Conservation (phyloP, 2,329 filamentous ascomycete species). For the Colletotrichum euphorbiae region DNA sequence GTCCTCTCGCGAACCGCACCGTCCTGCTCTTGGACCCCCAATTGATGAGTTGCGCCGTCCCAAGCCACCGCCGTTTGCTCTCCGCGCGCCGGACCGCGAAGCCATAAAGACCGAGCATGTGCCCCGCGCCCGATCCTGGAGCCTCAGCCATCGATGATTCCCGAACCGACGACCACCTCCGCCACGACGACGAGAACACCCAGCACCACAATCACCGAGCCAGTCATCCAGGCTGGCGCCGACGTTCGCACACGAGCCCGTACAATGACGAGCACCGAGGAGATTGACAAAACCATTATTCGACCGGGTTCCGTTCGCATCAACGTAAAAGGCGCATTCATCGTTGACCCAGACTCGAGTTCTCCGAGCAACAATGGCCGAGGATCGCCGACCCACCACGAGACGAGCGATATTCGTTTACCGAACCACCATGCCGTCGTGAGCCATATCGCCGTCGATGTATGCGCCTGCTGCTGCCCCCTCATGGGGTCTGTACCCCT, state of each 20-base stretch:
- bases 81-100: slow-evolving; percentile 26
- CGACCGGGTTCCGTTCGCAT: slow-evolving; percentile 84
- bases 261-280: slow-evolving; percentile 62
- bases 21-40: slow-evolving; percentile 31
- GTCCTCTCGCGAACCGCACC: slow-evolving; percentile 12
- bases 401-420: slow-evolving; percentile 93
- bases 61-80: slow-evolving; percentile 28
- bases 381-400: slow-evolving; percentile 64
- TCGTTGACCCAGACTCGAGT: slow-evolving; percentile 82
- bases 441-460: slow-evolving; percentile 96
- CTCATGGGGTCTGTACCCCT: slow-evolving; percentile 42
- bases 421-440: slow-evolving; percentile 96
- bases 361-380: slow-evolving; percentile 62
- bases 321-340: slow-evolving; percentile 96
- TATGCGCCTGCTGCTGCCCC: slow-evolving; percentile 57
- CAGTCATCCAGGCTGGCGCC: slow-evolving; percentile 21
- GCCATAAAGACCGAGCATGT: slow-evolving; percentile 38
- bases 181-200: background rate
- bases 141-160: slow-evolving; percentile 33
- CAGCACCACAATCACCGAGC: slow-evolving; percentile 8
- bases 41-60: slow-evolving; percentile 29
- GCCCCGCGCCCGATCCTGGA: slow-evolving; percentile 36
- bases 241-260: slow-evolving; percentile 40
- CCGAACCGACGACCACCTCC: slow-evolving; percentile 24
- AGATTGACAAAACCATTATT: slow-evolving; percentile 71